These are phyloP conservation scores for Ceratocystiopsis brevicomis DNA, from an alignment of 2,329 filamentous ascomycete species.

Conservation along the genomic window DNA sequence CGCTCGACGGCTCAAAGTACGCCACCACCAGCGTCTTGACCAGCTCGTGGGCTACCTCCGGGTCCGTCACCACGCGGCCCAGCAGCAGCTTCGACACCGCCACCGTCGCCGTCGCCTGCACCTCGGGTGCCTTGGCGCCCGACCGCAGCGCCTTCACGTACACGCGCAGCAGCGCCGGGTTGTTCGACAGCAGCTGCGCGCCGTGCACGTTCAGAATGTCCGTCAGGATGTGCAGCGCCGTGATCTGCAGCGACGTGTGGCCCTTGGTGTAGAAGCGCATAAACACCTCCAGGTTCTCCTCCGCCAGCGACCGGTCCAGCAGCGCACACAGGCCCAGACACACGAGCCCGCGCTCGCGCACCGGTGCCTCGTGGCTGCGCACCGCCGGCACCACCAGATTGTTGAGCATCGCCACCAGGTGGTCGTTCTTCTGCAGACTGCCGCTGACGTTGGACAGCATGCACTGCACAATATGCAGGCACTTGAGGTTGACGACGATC, in stretches of 20 bases:
- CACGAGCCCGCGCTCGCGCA: conserved; percentile 74
- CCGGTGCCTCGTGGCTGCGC: conserved; percentile 76
- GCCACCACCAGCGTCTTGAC: conserved; percentile 67
- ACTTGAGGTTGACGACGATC: conserved; percentile 97
- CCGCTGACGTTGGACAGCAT: conserved; percentile 89
- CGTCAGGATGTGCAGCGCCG: conserved; percentile 75
- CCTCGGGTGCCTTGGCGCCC: conserved; percentile 44
- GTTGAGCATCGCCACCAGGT: conserved; percentile 95
- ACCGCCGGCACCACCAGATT: conserved; percentile 92
- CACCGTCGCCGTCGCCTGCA: conserved; percentile 65
- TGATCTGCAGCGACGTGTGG: conserved; percentile 74
- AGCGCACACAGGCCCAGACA: conserved; percentile 84
- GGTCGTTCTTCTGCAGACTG: conserved; percentile 70
- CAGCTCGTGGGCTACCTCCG: conserved; percentile 48
- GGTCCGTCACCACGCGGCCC: conserved; percentile 56
- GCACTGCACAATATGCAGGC: conserved; percentile 89
- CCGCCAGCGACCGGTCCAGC: conserved; percentile 75
- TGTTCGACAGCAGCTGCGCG: conserved; percentile 49
- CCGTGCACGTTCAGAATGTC: conserved; percentile 87
- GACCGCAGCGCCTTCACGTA: conserved; percentile 66
- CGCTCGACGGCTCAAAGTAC: conserved; percentile 77
- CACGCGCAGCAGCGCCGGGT: conserved; percentile 61
- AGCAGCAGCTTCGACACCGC: conserved; percentile 77
- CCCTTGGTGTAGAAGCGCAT: conserved; percentile 93
- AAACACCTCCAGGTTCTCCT: conserved; percentile 82